These are phyloP conservation scores for Saturnispora galanensis DNA, from an alignment of 805 yeast species.

Conservation along the genomic window DNA sequence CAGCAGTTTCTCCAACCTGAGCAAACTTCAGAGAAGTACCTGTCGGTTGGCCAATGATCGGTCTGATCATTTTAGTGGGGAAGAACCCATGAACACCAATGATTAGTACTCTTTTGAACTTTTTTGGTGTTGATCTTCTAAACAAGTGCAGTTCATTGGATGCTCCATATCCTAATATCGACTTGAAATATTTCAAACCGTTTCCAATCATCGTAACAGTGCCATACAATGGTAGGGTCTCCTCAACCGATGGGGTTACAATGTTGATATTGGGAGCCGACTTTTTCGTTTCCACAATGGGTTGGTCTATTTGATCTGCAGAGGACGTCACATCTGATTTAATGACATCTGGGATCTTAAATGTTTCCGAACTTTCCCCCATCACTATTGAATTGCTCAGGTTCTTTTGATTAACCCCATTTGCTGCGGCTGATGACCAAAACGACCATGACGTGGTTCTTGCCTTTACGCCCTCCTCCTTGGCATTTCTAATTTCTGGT, in stretches of 20 bases:
- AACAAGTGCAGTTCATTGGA: conserved; percentile 14
- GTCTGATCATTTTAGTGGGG: conserved; percentile 77
- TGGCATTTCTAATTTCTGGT: conserved; percentile 6
- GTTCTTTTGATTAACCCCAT: neutral
- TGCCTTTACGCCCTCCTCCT: conserved; percentile 9
- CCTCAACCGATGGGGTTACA: conserved; percentile 23
- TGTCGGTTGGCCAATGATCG: conserved; percentile 88
- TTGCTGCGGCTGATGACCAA: conserved; percentile 15
- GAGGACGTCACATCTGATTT: conserved; percentile 9
- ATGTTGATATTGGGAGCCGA: conserved; percentile 12
- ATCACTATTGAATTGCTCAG: neutral
- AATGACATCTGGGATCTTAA: conserved; percentile 6
- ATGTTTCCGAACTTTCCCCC: neutral
- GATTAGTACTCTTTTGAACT: conserved; percentile 53
- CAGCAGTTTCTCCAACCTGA: conserved; percentile 75
- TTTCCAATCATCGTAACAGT: conserved; percentile 11
- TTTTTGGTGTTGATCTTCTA: conserved; percentile 16
- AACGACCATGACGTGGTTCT: conserved; percentile 23
- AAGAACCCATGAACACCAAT: conserved; percentile 96
- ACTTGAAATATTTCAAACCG: conserved; percentile 13
- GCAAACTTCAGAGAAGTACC: conserved; percentile 91
- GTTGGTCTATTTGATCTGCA: neutral
- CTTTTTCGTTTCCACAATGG: neutral
- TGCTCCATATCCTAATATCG: conserved; percentile 13
- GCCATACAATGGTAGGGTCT: conserved; percentile 19